Conservation (phyloP, 2,329 filamentous ascomycete genomes). For the Cercospora sp. region DNA sequence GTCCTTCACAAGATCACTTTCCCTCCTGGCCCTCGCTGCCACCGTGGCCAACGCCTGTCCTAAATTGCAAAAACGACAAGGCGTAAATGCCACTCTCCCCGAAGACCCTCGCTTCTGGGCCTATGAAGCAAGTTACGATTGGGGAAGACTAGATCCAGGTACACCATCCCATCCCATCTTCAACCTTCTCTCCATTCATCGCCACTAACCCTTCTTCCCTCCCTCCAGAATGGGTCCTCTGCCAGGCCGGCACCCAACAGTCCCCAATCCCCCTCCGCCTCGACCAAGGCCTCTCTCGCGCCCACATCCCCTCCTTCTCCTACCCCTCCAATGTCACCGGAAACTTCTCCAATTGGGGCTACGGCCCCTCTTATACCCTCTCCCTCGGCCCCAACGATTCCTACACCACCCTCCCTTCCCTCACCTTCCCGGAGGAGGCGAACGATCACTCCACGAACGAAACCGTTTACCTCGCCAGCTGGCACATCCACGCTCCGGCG, state of each 20-base stretch:
- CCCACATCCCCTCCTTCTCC: constrained; percentile 47
- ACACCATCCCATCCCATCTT: background rate
- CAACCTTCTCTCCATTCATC: background rate
- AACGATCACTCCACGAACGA: background rate
- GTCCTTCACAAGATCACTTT: constrained; percentile 1
- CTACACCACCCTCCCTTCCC: background rate
- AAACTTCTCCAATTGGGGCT: background rate
- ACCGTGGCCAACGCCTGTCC: constrained; percentile 12
- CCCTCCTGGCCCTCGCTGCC: background rate
- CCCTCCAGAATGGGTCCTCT: constrained; percentile 44
- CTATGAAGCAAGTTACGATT: constrained; percentile 27
- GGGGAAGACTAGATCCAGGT: constrained; percentile 26
- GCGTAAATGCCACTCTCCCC: constrained; percentile 15
- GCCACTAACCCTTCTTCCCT: background rate
- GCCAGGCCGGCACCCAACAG: constrained; percentile 54
- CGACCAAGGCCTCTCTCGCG: constrained; percentile 43
- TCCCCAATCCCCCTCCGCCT: constrained; percentile 51
- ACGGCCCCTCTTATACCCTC: background rate
- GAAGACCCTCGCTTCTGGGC: constrained; percentile 24
- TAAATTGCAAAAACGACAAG: constrained; percentile 18
- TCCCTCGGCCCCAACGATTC: background rate
- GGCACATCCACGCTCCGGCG: background rate
- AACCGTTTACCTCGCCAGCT: background rate
- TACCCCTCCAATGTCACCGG: constrained; percentile 34
- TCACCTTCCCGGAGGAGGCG: background rate